These are phyloP conservation scores for Leishmania amazonensis DNA, from an alignment of 208 protist species.

Conservation along the genomic window DNA sequence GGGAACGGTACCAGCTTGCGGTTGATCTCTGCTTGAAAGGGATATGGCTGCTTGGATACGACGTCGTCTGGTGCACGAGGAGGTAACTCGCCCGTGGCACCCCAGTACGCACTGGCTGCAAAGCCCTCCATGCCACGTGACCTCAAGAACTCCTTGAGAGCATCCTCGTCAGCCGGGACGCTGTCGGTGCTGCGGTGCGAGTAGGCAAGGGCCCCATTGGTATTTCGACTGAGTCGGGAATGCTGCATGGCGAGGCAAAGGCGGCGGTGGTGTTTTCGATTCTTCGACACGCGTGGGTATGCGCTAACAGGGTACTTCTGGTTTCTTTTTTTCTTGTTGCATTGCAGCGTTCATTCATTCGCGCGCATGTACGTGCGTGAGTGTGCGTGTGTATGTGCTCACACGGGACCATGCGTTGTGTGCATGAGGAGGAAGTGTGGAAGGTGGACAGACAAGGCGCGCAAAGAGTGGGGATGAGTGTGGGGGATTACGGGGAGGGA, in stretches of 20 bases:
- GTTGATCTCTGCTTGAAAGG: conserved; percentile 82
- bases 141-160: conserved; percentile 58
- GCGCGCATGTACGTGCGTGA: not conserved
- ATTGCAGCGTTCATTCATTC: not conserved
- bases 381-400: not conserved
- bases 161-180: conserved; percentile 39
- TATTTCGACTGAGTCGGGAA: conserved; percentile 9
- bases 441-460: not conserved
- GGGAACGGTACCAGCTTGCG: conserved; percentile 86
- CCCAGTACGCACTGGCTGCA: conserved; percentile 87
- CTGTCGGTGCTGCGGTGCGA: conserved; percentile 32
- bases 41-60: conserved; percentile 54
- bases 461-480: not conserved
- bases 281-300: not conserved
- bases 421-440: not conserved
- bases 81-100: conserved; percentile 68
- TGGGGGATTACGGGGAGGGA: not conserved
- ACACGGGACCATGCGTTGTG: not conserved
- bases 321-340: not conserved
- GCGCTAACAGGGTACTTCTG: not conserved
- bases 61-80: conserved; percentile 79
- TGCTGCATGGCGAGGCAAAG: conserved; percentile 26
- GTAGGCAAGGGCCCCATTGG: conserved; percentile 51
- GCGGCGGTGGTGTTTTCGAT: not conserved
- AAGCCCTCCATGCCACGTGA: conserved; percentile 61